These are phyloP conservation scores for Coffea eugenioides DNA, from an alignment of 257 asterid genomes.

Conservation along the genomic window DNA sequence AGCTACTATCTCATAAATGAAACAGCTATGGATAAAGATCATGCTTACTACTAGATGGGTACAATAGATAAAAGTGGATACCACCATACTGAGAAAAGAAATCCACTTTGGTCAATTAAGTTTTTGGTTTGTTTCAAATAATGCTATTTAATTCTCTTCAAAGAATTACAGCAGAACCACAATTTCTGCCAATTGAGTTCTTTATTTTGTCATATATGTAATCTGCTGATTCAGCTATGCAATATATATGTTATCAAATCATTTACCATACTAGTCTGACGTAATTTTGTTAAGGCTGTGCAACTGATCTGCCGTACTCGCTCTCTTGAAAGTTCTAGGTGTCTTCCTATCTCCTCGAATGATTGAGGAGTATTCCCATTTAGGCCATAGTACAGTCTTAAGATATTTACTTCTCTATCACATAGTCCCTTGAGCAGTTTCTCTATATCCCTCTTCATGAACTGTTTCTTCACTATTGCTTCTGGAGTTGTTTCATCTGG, in stretches of 20 bases:
- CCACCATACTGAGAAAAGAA: neutral
- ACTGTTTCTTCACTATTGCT: slow-evolving; percentile 48
- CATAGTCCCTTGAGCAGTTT: slow-evolving; percentile 43
- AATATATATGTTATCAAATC: slow-evolving; percentile 39
- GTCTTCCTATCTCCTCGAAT: slow-evolving; percentile 61
- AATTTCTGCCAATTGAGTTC: neutral
- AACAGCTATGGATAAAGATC: neutral
- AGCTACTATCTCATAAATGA: too few species aligned
- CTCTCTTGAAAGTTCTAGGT: slow-evolving; percentile 59
- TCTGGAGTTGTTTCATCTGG: slow-evolving; percentile 56
- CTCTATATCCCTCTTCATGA: slow-evolving; percentile 35
- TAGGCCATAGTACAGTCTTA: slow-evolving; percentile 55
- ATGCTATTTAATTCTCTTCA: neutral
- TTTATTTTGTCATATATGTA: neutral
- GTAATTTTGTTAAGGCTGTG: slow-evolving; percentile 49
- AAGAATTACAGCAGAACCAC: slow-evolving; percentile 11
- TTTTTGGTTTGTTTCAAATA: neutral
- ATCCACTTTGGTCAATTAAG: neutral
- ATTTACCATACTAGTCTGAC: slow-evolving; percentile 24
- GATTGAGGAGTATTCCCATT: slow-evolving; percentile 45
- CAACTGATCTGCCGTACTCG: slow-evolving; percentile 63
- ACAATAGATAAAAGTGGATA: neutral
- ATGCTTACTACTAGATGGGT: neutral
- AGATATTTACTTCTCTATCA: slow-evolving; percentile 48
- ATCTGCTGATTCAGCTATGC: slow-evolving; percentile 14